Evolutionary conservation across 306 rosid species (phyloP), one percentile per base, ranked within the genome.

Genomic region (Lathyrus sativus): DNA sequence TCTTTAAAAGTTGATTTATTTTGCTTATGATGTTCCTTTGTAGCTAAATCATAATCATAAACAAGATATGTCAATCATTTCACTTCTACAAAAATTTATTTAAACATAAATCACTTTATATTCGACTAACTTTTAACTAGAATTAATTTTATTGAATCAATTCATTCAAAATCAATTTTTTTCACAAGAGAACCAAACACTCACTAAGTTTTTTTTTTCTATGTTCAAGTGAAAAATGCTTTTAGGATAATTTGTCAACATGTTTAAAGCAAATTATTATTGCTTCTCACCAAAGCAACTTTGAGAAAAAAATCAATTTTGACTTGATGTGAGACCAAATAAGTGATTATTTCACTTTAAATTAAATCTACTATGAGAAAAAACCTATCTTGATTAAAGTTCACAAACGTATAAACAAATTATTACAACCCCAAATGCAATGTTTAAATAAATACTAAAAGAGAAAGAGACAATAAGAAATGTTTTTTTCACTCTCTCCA

Each of bases 1-100:
- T 78, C 90, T 56, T 72, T 75, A 4, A 70, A 51, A 62, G 90
- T 79, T 14, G 71, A 53, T 73, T 43, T 74, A n/a, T 63, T 67
- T 79, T 82, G 83, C 70, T 74, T 81, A 43, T 71, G 80, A 55
- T 72, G 74, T 55, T 74, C 91, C 80, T 83, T 74, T 11, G 74
- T 65, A 79, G 85, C 89, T 83, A 78, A 71, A 65, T 74, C 62
- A 51, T 72, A 13, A 55, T 9, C 54, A n/a, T 61, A 76, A 57
- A 78, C 72, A 80, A 76, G 61, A 80, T 49, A 44, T 7, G 50
- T 67, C 48, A 65, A 71, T 71, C 61, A 72, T 72, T 33, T 33
- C 37, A 33, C 8, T 33, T 33, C 8, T 6, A 33, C 37, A 33
- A 33, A 33, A 33, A 33, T 5, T 33, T 33, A 33, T 33, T 5